These are phyloP conservation scores for Candida maris DNA, from an alignment of 805 yeast genomes.

Conservation along the genomic window DNA sequence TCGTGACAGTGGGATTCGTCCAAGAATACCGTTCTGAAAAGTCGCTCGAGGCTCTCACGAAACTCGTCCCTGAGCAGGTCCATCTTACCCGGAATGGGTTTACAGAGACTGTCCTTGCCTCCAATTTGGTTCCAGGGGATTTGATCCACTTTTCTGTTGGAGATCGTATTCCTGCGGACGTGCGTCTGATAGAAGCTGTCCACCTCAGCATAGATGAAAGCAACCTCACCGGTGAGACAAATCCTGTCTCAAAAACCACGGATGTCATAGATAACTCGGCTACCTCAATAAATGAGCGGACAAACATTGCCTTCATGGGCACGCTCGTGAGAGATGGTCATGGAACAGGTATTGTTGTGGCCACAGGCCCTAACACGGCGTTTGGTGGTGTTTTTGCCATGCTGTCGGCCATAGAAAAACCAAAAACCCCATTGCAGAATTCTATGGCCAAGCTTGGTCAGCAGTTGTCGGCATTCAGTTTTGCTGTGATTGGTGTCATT, in stretches of 20 bases:
- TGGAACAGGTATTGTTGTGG: conserved; percentile 89
- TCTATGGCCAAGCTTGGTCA: conserved; percentile 96
- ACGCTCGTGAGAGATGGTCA: conserved; percentile 95
- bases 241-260: conserved; percentile 69
- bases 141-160: conserved; percentile 86
- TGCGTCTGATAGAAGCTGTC: conserved; percentile 73
- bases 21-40: conserved; percentile 96
- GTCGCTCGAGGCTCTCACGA: conserved; percentile 87
- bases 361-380: conserved; percentile 85
- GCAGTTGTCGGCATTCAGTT: conserved; percentile 80
- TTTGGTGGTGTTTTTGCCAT: conserved; percentile 93
- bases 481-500: conserved; percentile 85
- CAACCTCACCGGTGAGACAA: conserved; percentile 91
- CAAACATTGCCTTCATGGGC: conserved; percentile 91
- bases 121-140: conserved; percentile 93
- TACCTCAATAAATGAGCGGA: conserved; percentile 51
- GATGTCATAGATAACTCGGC: conserved; percentile 36
- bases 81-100: conserved; percentile 81
- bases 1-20: conserved; percentile 94
- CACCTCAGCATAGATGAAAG: conserved; percentile 89
- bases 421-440: conserved; percentile 93
- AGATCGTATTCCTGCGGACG: conserved; percentile 94
- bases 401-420: conserved; percentile 94
- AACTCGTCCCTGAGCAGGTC: conserved; percentile 95
- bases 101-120: conserved; percentile 78